Evolutionary conservation across 2,329 filamentous ascomycete genomes (phyloP).

Genomic region (Phialophora expanda): DNA sequence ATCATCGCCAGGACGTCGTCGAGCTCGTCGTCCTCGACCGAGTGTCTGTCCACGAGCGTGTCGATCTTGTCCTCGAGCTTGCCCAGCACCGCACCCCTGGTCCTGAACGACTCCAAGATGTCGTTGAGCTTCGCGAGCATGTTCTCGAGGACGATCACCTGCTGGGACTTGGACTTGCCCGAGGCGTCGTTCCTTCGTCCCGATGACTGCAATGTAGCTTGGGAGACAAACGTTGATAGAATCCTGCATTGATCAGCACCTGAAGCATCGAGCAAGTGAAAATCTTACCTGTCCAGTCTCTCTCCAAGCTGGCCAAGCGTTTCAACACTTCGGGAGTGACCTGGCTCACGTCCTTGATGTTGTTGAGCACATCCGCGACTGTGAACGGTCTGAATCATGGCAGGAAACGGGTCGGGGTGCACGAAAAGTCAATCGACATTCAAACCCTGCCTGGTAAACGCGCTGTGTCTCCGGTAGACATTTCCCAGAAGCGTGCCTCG

Average conservation of each 20-base stretch:
- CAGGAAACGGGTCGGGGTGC: conserved; percentile 81
- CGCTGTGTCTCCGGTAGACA: conserved; percentile 31
- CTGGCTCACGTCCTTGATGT: conserved; percentile 74
- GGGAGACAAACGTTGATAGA: conserved; percentile 75
- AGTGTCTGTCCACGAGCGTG: too few species aligned
- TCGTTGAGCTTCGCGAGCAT: too few species aligned
- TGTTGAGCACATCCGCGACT: conserved; percentile 84
- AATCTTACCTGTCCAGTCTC: conserved; percentile 68
- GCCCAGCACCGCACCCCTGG: too few species aligned
- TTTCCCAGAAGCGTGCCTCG: conserved; percentile 29
- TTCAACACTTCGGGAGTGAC: conserved; percentile 76
- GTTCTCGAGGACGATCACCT: too few species aligned
- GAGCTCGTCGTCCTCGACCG: too few species aligned
- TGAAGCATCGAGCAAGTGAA: conserved; percentile 43
- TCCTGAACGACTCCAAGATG: too few species aligned
- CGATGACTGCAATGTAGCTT: conserved; percentile 79
- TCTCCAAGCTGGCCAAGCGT: conserved; percentile 76
- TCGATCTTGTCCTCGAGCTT: too few species aligned
- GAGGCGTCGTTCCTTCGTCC: too few species aligned
- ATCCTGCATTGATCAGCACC: conserved; percentile 45
- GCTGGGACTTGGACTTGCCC: too few species aligned
- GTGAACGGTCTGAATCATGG: conserved; percentile 81
- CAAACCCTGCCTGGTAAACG: conserved; percentile 30
- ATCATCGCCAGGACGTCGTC: too few species aligned
- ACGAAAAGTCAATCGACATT: conserved; percentile 25